A percentile compares a stretch with the other conserved stretches of the same genome.
Conservation (phyloP, 2,329 filamentous ascomycete species). For the Clonostachys byssicola region DNA sequence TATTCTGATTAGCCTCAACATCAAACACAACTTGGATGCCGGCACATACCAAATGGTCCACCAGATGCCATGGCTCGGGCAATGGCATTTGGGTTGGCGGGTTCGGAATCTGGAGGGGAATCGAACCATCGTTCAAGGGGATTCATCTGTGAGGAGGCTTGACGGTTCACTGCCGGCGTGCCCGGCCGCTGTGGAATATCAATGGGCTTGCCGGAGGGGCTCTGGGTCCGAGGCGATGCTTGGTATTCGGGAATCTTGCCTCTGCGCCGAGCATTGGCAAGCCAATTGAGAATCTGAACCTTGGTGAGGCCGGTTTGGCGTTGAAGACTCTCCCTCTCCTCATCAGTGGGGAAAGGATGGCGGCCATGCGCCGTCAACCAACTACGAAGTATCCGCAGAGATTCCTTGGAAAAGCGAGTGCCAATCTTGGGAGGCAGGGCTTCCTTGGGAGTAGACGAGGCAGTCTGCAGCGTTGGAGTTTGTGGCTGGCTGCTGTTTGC, state of each 20-base stretch:
- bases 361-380: conserved; percentile 73
- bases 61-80: conserved; percentile 15
- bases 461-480: too few relatives aligned
- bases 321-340: conserved; percentile 73
- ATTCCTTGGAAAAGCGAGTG: conserved; percentile 58
- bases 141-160: conserved; percentile 6
- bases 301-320: conserved; percentile 70
- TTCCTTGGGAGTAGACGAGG: too few relatives aligned
- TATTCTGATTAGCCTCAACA: too few relatives aligned
- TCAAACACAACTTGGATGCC: too few relatives aligned
- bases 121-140: conserved; percentile 23
- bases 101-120: conserved; percentile 23
- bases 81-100: conserved; percentile 18
- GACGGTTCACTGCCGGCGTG: conserved; percentile 21
- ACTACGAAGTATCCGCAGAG: conserved; percentile 70
- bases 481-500: too few relatives aligned
- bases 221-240: conserved; percentile 50
- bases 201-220: conserved; percentile 28
- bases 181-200: conserved; percentile 45
- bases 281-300: conserved; percentile 81
- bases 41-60: conserved; percentile 3
- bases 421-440: conserved; percentile 3
- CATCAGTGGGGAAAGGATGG: conserved; percentile 79
- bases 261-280: conserved; percentile 77
- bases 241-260: conserved; percentile 61